Percentiles rank a stretch among this genome's conserved stretches.
Evolutionary conservation across 148 eudicot genomes (phyloP).

Genomic region (Cornus suecica): DNA sequence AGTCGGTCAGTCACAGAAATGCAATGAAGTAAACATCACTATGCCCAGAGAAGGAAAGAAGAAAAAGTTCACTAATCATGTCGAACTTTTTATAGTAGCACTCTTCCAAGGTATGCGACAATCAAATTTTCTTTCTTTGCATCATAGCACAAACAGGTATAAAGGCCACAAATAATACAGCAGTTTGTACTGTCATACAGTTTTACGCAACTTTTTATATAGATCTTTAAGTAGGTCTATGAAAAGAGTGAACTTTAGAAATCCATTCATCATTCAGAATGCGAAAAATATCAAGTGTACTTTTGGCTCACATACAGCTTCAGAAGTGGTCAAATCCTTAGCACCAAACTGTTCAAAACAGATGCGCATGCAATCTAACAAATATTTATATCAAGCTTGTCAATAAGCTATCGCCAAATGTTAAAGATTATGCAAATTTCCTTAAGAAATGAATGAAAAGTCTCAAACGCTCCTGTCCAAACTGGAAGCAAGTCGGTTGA

Average conservation of each 20-base stretch:
- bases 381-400: neutral
- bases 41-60: neutral
- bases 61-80: neutral
- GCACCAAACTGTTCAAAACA: neutral
- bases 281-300: neutral
- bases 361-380: neutral
- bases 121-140: neutral
- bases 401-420: neutral
- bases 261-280: neutral
- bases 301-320: neutral
- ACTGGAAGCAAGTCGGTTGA: neutral
- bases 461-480: neutral
- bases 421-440: no score
- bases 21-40: neutral
- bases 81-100: neutral
- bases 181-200: neutral
- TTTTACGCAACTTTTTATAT: neutral
- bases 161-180: neutral
- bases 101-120: neutral
- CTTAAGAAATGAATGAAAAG: neutral
- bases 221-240: neutral
- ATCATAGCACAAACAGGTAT: neutral
- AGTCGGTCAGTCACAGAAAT: neutral
- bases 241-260: neutral
- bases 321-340: neutral